Evolutionary conservation across 2,329 filamentous ascomycete species (phyloP), one percentile per base, ranked within the genome.

Genomic region (Paraphaeosphaeria sporulosa): DNA sequence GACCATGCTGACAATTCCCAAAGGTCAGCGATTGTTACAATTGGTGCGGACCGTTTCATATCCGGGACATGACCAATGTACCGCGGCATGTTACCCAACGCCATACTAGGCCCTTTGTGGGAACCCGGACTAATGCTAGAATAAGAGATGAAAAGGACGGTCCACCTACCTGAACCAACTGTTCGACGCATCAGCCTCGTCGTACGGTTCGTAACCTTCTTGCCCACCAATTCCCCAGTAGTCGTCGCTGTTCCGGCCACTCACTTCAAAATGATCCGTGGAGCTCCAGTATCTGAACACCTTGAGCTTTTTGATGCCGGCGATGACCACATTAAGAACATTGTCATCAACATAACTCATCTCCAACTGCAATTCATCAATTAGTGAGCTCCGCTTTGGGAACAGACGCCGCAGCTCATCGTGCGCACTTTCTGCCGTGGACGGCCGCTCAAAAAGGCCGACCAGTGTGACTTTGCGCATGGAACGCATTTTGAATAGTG

Each of bases 401-500:
- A 73, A 59, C 4, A 69, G 40, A 15, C 64, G 61, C 12, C 57
- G 58, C 2, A 73, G 57, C 12, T 50, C 57, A 4, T 55, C 56
- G 23, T 57, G 51, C 36, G 52, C 51, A 5, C 36, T 59, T 51
- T 46, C 52, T 25, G 55, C 50, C 15, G 52, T 30, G 5, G 43
- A 36, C 12, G 48, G 43, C 40, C 50, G n/a, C 19, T 60, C 49
- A 42, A 57, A 23, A 19, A 71, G 21, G 9, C 57, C 63, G 30
- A 55, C 53, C 6, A 74, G 21, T 4, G 55, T 32, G 4, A 75
- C 56, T 34, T 51, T 62, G 19, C 62, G 63, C 34, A 75, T 57
- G 3, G 70, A 68, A 4, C 61, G 64, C 10, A 73, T 42, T 7
- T 59, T 66, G 30, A 74, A 68, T 2, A 73, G n/a, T 7, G 71